Evolutionary conservation across 495 filamentous ascomycete genomes (phyloP), one percentile per base, ranked within the genome.

Genomic region (Xylaria intraflava): DNA sequence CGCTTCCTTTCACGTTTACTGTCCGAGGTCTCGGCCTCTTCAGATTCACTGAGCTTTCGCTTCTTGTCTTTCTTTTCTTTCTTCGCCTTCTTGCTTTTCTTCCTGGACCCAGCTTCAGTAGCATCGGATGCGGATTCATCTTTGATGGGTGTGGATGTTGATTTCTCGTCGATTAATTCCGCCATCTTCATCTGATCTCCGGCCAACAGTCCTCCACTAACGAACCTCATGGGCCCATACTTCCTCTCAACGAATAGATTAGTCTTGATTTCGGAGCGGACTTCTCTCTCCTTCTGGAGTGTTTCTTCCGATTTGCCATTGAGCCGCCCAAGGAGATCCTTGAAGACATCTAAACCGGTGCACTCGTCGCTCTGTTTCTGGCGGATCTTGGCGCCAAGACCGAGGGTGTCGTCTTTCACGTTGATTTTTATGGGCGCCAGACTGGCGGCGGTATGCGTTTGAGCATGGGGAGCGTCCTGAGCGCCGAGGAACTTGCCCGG

Each of bases 391-490:
- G 90, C 91, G 29, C 92, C 92, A 17, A 98, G 76, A 3, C 92
- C 92, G 12, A 93, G 78, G 46, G 83, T 95, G 62, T 95, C 88
- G 59, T 96, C 91, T 68, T 94, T 95, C 35, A 96, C 67, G 17
- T 78, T 67, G 27, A 95, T 84, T 44, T 81, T 82, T 49, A 95
- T 89, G 58, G 90, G 85, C 0, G 87, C 84, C 36, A 83, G 77
- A 67, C 82, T 93, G 26, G 83, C 87, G 2, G 83, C 78, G 30
- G 86, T 90, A 65, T 89, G 83, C 53, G 85, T 76, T 41, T 84
- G 79, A 43, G 86, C 76, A 62, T 95, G 89, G 0, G 82, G 56
- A 2, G 88, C 81, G 62, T 87, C 75, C 53, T 82, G 79, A 8
- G 83, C 84, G 24, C 92, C 93, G 24, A 98, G 78, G 45, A 79